These are phyloP conservation scores for Fusarium bactridioides DNA, from an alignment of 2,329 filamentous ascomycete species.

Conservation along the genomic window DNA sequence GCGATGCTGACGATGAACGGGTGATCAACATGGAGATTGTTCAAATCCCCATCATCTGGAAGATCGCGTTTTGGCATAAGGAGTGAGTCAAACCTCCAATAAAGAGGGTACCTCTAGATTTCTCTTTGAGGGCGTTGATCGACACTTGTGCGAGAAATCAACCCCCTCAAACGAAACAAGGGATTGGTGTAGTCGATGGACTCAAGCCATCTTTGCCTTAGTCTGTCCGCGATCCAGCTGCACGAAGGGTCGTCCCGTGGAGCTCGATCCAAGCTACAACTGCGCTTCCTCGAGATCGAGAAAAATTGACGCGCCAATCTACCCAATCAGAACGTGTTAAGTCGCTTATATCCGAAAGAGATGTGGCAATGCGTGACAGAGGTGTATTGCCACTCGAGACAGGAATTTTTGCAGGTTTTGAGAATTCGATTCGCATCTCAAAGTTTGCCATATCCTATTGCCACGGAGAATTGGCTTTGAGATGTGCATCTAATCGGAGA, in stretches of 20 bases:
- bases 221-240: conserved; percentile 18
- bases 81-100: not conserved
- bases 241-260: conserved; percentile 38
- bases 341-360: conserved; percentile 12
- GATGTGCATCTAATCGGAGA: not conserved
- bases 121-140: conserved; percentile 15
- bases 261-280: conserved; percentile 43
- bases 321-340: conserved; percentile 24
- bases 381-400: conserved; percentile 23
- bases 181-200: not conserved
- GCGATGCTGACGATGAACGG: not conserved
- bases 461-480: not conserved
- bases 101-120: not conserved
- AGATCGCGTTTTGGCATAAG: not conserved
- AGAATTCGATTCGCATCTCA: conserved; percentile 10
- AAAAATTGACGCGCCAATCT: not conserved
- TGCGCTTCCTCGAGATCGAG: conserved; percentile 42
- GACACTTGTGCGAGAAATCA: conserved; percentile 7
- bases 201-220: conserved; percentile 12
- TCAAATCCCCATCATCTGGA: not conserved
- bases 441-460: conserved; percentile 14
- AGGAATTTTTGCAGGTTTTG: not conserved
- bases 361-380: conserved; percentile 15
- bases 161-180: not conserved
- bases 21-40: conserved; percentile 23